Evolutionary conservation across 129 eudicot genomes (phyloP), one percentile per base, ranked within the genome.

Genomic region (Smallanthus sonchifolius): DNA sequence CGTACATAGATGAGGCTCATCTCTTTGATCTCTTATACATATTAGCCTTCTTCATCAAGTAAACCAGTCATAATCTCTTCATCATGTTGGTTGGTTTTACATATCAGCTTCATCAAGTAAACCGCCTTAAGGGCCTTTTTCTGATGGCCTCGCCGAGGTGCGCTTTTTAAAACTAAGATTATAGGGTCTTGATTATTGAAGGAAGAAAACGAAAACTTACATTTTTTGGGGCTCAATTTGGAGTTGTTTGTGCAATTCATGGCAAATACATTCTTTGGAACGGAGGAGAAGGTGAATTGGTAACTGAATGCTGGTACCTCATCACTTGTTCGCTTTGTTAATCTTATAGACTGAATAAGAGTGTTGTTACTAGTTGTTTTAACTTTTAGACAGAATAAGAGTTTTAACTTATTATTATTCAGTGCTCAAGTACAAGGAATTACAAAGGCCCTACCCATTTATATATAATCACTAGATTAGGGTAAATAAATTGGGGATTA

Each of bases 311-410:
- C 48, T 32, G 43, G 28, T 48, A 38, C 42, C 35, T 69, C 7
- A 17, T 51, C 45, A 16, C 47, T 70, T 36, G 5, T 34, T 57
- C 3, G 3, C 2, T 61, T 13, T 61, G 40, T 34, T 64, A 34
- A 35, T 51, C 44, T 70, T 57, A 35, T 16, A 35, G 75, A 70
- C 34, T 2, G 5, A 48, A 49, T 70, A n/a, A 70, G 47, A 70
- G 19, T 11, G 30, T 70, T 54, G 10, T 20, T 7, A 28, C 36
- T 17, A 9, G 13, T 36, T 20, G 36, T 11, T 36, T 52, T n/a
- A 64, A 37, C 69, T 64, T 64, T 32, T 64, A 38, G 30, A 30
- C 16, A 10, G 30, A 67, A 0, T 20, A 42, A 28, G 24, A 44
- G 16, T 67, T 2, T 42, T 42, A 30, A 40, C 3, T 57, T 24